phyloP scores from a whole-genome alignment of 164 flowering plant genomes.

The Nymphaea colorata region DNA sequence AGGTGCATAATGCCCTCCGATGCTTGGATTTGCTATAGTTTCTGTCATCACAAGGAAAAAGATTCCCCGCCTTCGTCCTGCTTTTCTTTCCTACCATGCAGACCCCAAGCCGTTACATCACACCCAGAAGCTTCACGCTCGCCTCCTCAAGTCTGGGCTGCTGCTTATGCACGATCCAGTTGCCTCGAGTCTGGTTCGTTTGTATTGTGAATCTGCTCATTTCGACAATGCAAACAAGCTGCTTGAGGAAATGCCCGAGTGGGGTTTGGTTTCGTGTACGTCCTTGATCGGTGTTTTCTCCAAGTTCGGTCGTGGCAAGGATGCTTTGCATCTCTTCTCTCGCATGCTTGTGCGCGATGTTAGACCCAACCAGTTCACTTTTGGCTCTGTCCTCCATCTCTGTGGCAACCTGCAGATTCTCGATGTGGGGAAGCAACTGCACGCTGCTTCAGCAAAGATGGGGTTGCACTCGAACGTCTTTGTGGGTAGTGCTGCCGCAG shows the following conservation, averaged over 20 bases:
- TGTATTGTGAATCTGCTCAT: slow-evolving; percentile 8
- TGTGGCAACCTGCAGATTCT: slow-evolving; percentile 23
- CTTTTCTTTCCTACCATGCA: background rate
- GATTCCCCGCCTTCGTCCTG: too few species aligned
- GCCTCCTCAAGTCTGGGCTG: slow-evolving; percentile 14
- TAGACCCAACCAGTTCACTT: slow-evolving; percentile 62
- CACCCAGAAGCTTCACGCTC: slow-evolving; percentile 16
- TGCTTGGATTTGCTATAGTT: too few species aligned
- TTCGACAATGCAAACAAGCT: slow-evolving; percentile 23
- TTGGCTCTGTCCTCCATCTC: slow-evolving; percentile 44
- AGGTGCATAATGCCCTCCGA: too few species aligned
- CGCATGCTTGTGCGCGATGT: slow-evolving; percentile 32
- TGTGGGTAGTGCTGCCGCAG: slow-evolving; percentile 57
- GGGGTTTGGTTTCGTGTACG: slow-evolving; percentile 45
- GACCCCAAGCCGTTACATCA: slow-evolving; percentile 2
- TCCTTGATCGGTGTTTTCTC: slow-evolving; percentile 34
- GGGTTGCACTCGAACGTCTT: slow-evolving; percentile 50
- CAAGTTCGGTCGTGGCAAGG: slow-evolving; percentile 20
- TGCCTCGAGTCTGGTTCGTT: slow-evolving; percentile 1
- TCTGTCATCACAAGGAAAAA: too few species aligned
- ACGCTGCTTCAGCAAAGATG: slow-evolving; percentile 38
- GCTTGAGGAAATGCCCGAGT: slow-evolving; percentile 43
- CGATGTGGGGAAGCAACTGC: slow-evolving; percentile 41
- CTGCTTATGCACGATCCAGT: background rate
- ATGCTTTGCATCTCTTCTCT: slow-evolving; percentile 40